phyloP scores from a whole-genome alignment of 2,329 filamentous ascomycete genomes.

The Pseudovirgaria hyperparasitica region DNA sequence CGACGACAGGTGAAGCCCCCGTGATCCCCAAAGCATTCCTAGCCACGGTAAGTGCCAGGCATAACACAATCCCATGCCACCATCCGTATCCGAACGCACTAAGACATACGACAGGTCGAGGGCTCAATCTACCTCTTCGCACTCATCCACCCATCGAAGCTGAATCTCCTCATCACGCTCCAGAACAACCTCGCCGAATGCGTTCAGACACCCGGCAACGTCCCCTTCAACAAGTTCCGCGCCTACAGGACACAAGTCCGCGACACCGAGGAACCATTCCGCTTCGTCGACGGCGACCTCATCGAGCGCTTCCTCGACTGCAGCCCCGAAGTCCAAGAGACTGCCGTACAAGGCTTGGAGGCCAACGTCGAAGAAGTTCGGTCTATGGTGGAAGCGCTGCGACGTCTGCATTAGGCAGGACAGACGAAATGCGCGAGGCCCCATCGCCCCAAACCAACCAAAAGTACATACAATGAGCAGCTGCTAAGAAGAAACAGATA shows the following conservation, averaged over 20 bases:
- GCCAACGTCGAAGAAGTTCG: conserved; percentile 43
- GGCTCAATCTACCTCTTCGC: conserved; percentile 86
- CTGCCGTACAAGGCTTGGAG: conserved; percentile 40
- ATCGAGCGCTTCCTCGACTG: conserved; percentile 74
- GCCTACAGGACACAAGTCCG: conserved; percentile 63
- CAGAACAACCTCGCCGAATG: conserved; percentile 57
- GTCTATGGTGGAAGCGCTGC: conserved; percentile 47
- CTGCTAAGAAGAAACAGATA: too few species aligned
- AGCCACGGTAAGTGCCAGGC: conserved; percentile 56
- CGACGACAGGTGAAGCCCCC: conserved; percentile 48
- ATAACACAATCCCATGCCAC: background rate
- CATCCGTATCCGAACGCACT: conserved; percentile 3
- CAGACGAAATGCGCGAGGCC: too few species aligned
- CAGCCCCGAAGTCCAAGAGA: conserved; percentile 43
- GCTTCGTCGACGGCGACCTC: conserved; percentile 88
- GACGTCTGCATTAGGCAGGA: conserved; percentile 29
- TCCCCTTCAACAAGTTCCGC: conserved; percentile 70
- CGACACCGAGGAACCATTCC: conserved; percentile 61
- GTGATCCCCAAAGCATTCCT: conserved; percentile 77
- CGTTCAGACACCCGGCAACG: conserved; percentile 56
- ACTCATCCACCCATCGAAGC: conserved; percentile 56
- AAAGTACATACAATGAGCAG: too few species aligned
- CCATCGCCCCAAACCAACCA: too few species aligned
- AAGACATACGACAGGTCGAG: conserved; percentile 51
- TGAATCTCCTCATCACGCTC: conserved; percentile 71